Evolutionary conservation across 768 basidiomycete species (phyloP).

Genomic region (Russula foetens): DNA sequence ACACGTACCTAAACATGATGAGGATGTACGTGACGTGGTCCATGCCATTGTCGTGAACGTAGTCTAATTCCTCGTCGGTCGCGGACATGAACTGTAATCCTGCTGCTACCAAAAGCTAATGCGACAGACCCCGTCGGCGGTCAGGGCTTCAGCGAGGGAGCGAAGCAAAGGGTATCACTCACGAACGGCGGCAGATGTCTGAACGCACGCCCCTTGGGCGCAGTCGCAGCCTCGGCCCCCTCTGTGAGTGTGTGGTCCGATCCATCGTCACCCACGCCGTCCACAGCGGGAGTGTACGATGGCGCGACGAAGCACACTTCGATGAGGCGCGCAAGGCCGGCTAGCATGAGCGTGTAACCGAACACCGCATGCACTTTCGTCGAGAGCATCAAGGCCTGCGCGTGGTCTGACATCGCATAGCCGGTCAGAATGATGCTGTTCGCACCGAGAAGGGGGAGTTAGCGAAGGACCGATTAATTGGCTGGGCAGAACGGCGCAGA

Average conservation of each 20-base stretch:
- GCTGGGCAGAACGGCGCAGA: not conserved
- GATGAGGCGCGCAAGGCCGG: constrained; percentile 69
- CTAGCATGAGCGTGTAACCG: constrained; percentile 79
- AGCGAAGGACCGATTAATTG: not conserved
- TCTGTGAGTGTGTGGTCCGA: constrained; percentile 65
- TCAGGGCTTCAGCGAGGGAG: not conserved
- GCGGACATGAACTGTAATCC: constrained; percentile 84
- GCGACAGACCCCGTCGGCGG: constrained; percentile 42
- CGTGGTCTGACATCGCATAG: constrained; percentile 90
- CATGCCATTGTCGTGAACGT: constrained; percentile 62
- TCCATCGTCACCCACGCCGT: constrained; percentile 39
- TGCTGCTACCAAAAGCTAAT: constrained; percentile 28
- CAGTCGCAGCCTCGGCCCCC: constrained; percentile 19
- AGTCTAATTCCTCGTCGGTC: constrained; percentile 83
- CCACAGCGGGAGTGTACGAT: constrained; percentile 28
- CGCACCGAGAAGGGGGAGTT: not conserved
- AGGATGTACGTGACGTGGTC: constrained; percentile 89
- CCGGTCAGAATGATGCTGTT: constrained; percentile 80
- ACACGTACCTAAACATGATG: constrained; percentile 69
- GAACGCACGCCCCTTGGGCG: constrained; percentile 45
- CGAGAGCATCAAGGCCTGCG: constrained; percentile 76
- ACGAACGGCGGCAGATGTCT: constrained; percentile 87
- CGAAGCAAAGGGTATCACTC: constrained; percentile 28
- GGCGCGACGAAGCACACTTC: constrained; percentile 75
- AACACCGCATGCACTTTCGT: constrained; percentile 82